Conservation (phyloP, 257 asterid species). For the Euphrasia confusa region DNA sequence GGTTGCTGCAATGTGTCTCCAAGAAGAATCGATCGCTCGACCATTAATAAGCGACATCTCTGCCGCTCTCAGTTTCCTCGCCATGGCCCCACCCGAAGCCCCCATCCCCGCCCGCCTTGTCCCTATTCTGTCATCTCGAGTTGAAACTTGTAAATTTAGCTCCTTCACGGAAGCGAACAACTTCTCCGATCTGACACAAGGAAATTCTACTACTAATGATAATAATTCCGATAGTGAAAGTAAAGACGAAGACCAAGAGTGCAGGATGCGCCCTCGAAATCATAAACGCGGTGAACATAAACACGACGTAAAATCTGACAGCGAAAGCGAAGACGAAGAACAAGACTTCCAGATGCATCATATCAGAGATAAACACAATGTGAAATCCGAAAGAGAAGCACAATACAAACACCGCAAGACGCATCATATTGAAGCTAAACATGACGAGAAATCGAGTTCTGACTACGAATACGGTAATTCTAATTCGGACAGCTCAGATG, state of each 20-base stretch:
- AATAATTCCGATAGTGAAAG: no score
- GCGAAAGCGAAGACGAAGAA: no score
- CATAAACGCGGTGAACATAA: no score
- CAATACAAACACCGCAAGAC: not conserved
- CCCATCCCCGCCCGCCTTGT: slow-evolving; percentile 42
- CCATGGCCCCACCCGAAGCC: slow-evolving; percentile 47
- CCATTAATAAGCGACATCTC: slow-evolving; percentile 65
- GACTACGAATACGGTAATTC: slow-evolving; percentile 25
- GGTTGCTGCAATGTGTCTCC: slow-evolving; percentile 82
- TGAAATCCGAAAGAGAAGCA: not conserved
- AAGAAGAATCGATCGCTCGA: slow-evolving; percentile 66
- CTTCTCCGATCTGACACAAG: no score
- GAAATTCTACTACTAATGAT: no score
- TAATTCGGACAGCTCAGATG: slow-evolving; percentile 19
- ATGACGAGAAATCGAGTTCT: slow-evolving; percentile 25
- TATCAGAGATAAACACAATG: not conserved
- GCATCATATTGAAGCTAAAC: not conserved
- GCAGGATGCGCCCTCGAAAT: no score
- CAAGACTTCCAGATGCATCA: no score
- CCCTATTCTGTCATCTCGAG: slow-evolving; percentile 34
- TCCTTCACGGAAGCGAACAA: slow-evolving; percentile 1
- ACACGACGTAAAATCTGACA: no score
- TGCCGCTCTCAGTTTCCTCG: slow-evolving; percentile 58
- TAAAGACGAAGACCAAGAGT: no score
- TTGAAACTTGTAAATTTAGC: slow-evolving; percentile 21